Base-by-base conservation (phyloP, 495 filamentous ascomycete species). In the Tuber magnatum region DNA sequence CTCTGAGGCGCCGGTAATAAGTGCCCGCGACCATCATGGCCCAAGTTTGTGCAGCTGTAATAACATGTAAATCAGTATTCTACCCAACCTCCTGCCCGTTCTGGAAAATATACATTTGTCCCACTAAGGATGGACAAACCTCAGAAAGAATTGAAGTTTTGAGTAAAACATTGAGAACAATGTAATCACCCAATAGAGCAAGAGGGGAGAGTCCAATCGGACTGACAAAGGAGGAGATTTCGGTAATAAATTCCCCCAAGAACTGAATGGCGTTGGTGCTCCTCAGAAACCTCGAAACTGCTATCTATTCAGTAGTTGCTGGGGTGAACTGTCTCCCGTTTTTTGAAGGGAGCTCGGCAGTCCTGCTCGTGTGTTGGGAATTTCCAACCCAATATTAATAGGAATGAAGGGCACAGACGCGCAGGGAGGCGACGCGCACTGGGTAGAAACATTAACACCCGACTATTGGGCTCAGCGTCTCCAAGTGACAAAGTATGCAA, bases 1-100 rank as follows among this genome's bases (percentile, higher is more conserved):
- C 85, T 98, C 95, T 18, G 93, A 97, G 73, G 96, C 95, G 78
- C 96, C 96, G 70, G 96, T 98, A 32, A 99, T 88, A 68, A 99
- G 88, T 35, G 93, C 95, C 93, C 94, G 98, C 81, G 90, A 94
- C 75, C 94, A 94, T 81, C 92, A 93, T 76, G 90, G 91, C 78
- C 94, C 96, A 85, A 97, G 97, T 76, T 90, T 92, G 76, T 88
- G 89, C 74, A 99, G 90, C 95, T 99, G 73, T 70, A 71, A 43
- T 61, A 14, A 51, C 39, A 22, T 73, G 46, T 65, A 70, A 40
- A 71, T 73, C 68, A 73, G 68, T 77, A 79, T 43, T 72, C 44
- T 51, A 69, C 24, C 35, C 32, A 28, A 41, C 73, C 22, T 2
- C n/a, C 18, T 41, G 40, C 42, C 18, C 69, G 39, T 74, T 61